Percentiles rank a stretch among this genome's conserved stretches.
These are phyloP conservation scores for Corylus avellana DNA, from an alignment of 306 rosid species.

Conservation along the genomic window DNA sequence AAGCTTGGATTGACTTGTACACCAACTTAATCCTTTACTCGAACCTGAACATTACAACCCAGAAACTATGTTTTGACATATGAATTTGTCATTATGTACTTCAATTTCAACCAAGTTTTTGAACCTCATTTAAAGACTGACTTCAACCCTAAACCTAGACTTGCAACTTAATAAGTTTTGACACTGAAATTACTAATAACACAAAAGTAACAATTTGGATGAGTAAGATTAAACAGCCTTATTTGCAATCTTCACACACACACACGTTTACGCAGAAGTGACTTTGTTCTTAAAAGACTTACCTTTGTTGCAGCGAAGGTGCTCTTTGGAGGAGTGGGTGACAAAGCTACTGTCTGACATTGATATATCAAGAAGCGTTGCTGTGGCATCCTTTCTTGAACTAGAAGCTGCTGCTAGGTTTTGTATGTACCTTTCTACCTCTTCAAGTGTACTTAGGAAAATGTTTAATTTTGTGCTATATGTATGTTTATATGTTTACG, in stretches of 20 bases:
- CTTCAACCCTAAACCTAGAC: no score
- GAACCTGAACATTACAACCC: no score
- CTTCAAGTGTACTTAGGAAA: slow-evolving; percentile 23
- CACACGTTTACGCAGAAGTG: slow-evolving; percentile 11
- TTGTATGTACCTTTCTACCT: slow-evolving; percentile 65
- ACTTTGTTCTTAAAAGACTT: slow-evolving; percentile 31
- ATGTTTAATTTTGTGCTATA: slow-evolving; percentile 24
- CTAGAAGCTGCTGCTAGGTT: slow-evolving; percentile 98
- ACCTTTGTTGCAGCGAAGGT: slow-evolving; percentile 83
- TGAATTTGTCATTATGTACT: no score
- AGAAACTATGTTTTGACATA: no score
- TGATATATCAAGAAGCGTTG: slow-evolving; percentile 86
- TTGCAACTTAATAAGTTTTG: no score
- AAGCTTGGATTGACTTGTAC: no score
- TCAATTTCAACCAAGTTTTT: no score
- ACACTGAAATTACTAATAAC: no score
- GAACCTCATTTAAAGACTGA: no score
- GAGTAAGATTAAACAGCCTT: slow-evolving; percentile 9
- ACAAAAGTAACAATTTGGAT: neutral
- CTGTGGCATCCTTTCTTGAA: slow-evolving; percentile 93
- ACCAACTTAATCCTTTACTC: no score
- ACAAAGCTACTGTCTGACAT: slow-evolving; percentile 84
- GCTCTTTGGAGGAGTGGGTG: slow-evolving; percentile 97
- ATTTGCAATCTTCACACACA: slow-evolving; percentile 14
- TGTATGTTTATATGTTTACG: slow-evolving; percentile 1